Evolutionary conservation across 2,329 filamentous ascomycete genomes (phyloP).

Genomic region (Coniochaeta hoffmannii): DNA sequence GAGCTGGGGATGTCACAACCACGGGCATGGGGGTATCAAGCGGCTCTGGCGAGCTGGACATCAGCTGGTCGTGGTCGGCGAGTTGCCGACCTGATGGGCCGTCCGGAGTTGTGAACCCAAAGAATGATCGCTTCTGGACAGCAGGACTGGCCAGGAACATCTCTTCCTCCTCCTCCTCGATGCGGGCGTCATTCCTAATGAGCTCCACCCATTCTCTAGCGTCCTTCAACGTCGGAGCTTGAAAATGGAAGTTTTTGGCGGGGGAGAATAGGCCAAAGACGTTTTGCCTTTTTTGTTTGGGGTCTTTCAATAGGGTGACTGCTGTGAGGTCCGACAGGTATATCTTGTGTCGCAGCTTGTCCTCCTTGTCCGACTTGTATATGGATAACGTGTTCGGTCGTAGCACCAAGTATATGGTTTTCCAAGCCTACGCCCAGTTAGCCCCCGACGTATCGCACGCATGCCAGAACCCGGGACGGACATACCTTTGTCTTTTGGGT

Average conservation of each 20-base stretch:
- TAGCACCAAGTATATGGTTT: constrained; percentile 79
- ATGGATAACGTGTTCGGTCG: constrained; percentile 85
- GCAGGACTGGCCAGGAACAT: constrained; percentile 65
- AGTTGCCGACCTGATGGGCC: constrained; percentile 9
- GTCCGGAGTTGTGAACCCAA: constrained; percentile 9
- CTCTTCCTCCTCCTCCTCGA: constrained; percentile 84
- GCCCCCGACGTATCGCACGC: neutral
- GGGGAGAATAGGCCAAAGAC: constrained; percentile 92
- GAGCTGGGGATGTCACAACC: constrained; percentile 19
- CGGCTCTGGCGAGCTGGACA: constrained; percentile 58
- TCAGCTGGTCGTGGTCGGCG: constrained; percentile 32
- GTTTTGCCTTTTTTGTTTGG: constrained; percentile 78
- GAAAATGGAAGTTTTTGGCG: constrained; percentile 84
- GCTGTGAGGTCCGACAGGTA: constrained; percentile 85
- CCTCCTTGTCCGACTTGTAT: constrained; percentile 88
- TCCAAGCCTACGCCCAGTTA: constrained; percentile 62
- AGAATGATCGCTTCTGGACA: constrained; percentile 39
- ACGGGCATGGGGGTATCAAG: constrained; percentile 27
- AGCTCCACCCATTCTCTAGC: constrained; percentile 80
- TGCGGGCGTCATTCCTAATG: constrained; percentile 71
- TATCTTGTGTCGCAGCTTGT: constrained; percentile 82
- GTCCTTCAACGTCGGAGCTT: constrained; percentile 65
- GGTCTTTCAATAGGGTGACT: constrained; percentile 79
- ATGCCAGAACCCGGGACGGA: neutral
- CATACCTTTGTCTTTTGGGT: constrained; percentile 87